Percentiles rank a stretch among this genome's conserved stretches.
phyloP scores from a whole-genome alignment of 495 filamentous ascomycete genomes.

The Halenospora varia region DNA sequence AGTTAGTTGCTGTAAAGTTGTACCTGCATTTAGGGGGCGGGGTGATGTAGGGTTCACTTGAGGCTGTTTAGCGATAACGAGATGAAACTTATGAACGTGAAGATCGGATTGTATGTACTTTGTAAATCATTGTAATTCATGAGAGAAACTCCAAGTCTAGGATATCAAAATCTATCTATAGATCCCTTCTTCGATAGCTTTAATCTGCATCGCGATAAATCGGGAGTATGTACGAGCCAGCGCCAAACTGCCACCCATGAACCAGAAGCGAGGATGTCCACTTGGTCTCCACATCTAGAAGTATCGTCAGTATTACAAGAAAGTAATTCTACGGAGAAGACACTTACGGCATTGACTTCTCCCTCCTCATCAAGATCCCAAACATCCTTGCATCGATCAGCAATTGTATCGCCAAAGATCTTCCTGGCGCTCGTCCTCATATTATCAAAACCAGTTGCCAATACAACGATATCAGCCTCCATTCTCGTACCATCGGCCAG shows the following conservation, averaged over 20 bases:
- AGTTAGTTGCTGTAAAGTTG: too few species aligned
- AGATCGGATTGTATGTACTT: too few species aligned
- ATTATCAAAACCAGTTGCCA: constrained; percentile 65
- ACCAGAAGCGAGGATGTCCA: constrained; percentile 64
- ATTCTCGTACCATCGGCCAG: constrained; percentile 54
- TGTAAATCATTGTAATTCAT: not conserved
- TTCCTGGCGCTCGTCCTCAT: constrained; percentile 48
- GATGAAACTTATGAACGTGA: too few species aligned
- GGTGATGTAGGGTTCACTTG: too few species aligned
- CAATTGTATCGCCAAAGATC: constrained; percentile 55
- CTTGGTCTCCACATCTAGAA: constrained; percentile 56
- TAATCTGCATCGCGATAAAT: constrained; percentile 50
- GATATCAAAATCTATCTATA: constrained; percentile 2
- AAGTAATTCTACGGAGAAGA: not conserved
- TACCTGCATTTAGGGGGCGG: too few species aligned
- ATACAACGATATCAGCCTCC: constrained; percentile 58
- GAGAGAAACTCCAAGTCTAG: not conserved
- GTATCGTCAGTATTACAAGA: not conserved
- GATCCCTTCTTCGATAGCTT: constrained; percentile 26
- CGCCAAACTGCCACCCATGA: constrained; percentile 64
- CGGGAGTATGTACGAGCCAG: constrained; percentile 57
- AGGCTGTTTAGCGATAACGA: too few species aligned
- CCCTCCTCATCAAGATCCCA: constrained; percentile 65
- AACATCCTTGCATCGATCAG: constrained; percentile 49
- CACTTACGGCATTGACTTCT: constrained; percentile 31